These are phyloP conservation scores for Boletus tylopilopsis DNA, from an alignment of 768 basidiomycete species.

Conservation along the genomic window DNA sequence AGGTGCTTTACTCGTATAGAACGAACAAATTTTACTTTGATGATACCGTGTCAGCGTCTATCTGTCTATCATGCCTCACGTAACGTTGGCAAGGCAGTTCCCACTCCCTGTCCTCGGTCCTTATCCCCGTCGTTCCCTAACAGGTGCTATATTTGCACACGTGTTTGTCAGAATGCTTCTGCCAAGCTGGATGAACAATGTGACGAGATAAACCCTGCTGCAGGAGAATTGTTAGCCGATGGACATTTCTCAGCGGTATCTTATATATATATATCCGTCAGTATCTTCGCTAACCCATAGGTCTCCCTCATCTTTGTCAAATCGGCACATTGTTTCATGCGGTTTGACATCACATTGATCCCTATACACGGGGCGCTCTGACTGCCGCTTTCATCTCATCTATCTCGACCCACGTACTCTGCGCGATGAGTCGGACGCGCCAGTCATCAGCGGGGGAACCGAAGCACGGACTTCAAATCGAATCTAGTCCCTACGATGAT, in stretches of 20 bases:
- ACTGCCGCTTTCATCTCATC: neutral
- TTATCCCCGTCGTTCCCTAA: neutral
- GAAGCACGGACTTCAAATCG: neutral
- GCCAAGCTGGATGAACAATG: constrained; percentile 15
- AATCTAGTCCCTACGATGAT: constrained; percentile 8
- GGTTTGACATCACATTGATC: constrained; percentile 9
- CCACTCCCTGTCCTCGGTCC: neutral
- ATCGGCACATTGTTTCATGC: constrained; percentile 14
- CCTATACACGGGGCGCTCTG: constrained; percentile 6
- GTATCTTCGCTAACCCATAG: constrained; percentile 5
- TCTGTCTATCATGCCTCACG: constrained; percentile 19
- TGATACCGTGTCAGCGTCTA: constrained; percentile 8
- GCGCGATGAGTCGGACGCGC: constrained; percentile 10
- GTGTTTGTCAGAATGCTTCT: constrained; percentile 12
- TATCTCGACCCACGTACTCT: neutral
- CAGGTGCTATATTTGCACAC: constrained; percentile 19
- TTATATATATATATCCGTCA: constrained; percentile 20
- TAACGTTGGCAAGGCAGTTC: constrained; percentile 9
- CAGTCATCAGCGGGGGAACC: constrained; percentile 2
- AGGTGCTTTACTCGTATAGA: neutral
- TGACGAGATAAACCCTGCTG: constrained; percentile 9
- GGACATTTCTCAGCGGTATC: constrained; percentile 11
- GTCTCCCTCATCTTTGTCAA: constrained; percentile 1
- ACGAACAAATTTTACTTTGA: neutral
- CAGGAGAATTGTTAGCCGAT: constrained; percentile 8